A percentile compares a stretch with the other conserved stretches of the same genome.
Evolutionary conservation across 2,329 filamentous ascomycete species (phyloP).

Genomic region (Xylaria sp.): DNA sequence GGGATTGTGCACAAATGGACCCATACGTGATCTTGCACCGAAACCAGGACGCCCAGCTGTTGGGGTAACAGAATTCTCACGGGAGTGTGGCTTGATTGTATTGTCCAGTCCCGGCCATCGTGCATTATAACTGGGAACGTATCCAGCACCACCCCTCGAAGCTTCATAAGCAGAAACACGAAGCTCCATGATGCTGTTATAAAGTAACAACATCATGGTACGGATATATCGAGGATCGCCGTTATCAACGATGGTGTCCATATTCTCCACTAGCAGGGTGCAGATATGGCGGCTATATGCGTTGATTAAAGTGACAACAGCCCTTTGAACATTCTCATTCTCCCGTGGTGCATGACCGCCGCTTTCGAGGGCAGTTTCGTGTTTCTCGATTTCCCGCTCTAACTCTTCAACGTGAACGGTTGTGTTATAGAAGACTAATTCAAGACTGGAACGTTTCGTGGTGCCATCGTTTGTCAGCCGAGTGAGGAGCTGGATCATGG

Average conservation of each 20-base stretch:
- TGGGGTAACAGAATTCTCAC: slow-evolving; percentile 65
- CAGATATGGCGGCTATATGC: slow-evolving; percentile 75
- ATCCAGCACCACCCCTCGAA: slow-evolving; percentile 42
- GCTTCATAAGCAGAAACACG: slow-evolving; percentile 61
- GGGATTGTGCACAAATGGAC: slow-evolving; percentile 59
- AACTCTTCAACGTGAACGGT: slow-evolving; percentile 74
- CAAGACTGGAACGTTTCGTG: slow-evolving; percentile 70
- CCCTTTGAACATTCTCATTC: slow-evolving; percentile 72
- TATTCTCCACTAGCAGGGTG: slow-evolving; percentile 68
- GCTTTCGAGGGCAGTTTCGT: slow-evolving; percentile 63
- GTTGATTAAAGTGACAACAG: slow-evolving; percentile 71
- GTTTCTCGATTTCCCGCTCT: slow-evolving; percentile 72
- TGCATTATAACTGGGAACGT: slow-evolving; percentile 39
- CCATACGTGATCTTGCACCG: slow-evolving; percentile 54
- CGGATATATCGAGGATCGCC: slow-evolving; percentile 75
- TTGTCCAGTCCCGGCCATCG: slow-evolving; percentile 54
- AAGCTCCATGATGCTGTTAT: slow-evolving; percentile 75
- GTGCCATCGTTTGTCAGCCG: slow-evolving; percentile 70
- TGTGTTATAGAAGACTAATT: slow-evolving; percentile 75
- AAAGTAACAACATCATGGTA: slow-evolving; percentile 70
- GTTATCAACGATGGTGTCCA: slow-evolving; percentile 72
- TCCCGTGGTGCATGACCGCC: slow-evolving; percentile 63
- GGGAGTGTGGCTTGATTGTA: slow-evolving; percentile 62
- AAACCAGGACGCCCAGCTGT: slow-evolving; percentile 60
- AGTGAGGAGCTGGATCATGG: slow-evolving; percentile 74